These are phyloP conservation scores for Mucor sp. DNA, from an alignment of 371 early-diverging fungal species.

Conservation along the genomic window DNA sequence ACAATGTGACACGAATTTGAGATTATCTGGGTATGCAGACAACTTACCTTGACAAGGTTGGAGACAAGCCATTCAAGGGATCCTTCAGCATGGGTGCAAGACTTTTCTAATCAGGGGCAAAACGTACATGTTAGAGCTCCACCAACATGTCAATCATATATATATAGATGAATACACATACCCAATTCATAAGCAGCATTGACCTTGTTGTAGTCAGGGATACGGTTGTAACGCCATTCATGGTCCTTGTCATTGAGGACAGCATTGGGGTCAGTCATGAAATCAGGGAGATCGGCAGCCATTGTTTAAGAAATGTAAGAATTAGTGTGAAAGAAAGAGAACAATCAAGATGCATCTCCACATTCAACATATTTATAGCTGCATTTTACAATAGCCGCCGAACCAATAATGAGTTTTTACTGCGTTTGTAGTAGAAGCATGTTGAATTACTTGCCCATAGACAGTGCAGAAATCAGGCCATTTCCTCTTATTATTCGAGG, in stretches of 20 bases:
- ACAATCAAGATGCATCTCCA: not conserved
- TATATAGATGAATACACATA: not conserved
- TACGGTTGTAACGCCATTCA: constrained; percentile 53
- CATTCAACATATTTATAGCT: not conserved
- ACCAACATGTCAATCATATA: not conserved
- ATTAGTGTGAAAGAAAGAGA: not conserved
- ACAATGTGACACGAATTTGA: not conserved
- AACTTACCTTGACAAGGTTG: constrained; percentile 51
- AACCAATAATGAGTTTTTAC: not conserved
- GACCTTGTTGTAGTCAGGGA: constrained; percentile 52
- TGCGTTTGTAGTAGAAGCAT: not conserved
- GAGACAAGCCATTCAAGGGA: constrained; percentile 51
- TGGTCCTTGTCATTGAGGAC: constrained; percentile 51
- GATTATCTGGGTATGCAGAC: not conserved
- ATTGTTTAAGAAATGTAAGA: constrained; percentile 8
- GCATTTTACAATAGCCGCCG: not conserved
- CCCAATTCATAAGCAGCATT: constrained; percentile 49
- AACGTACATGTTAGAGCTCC: not conserved
- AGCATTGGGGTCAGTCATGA: constrained; percentile 57
- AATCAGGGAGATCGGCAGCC: constrained; percentile 45
- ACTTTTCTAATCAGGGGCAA: constrained; percentile 29
- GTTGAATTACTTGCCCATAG: not conserved
- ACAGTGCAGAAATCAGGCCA: constrained; percentile 1
- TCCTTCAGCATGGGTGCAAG: constrained; percentile 45
- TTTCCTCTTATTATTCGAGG: not conserved